Conservation (phyloP, 805 yeast genomes). For the Kodamaea sagamina region DNA sequence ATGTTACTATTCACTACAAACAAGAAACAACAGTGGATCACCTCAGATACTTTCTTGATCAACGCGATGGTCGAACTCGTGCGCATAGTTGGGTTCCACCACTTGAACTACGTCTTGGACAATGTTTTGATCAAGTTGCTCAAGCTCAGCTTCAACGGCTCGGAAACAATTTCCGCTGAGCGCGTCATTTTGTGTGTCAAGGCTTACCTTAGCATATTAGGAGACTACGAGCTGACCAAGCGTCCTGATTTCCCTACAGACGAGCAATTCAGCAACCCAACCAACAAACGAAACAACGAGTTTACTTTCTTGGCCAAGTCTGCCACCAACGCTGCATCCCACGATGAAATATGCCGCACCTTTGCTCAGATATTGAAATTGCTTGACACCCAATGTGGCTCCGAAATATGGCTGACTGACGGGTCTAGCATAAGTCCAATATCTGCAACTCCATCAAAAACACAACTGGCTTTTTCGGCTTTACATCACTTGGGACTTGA, state of each 20-base stretch:
- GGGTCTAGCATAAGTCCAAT: conserved; percentile 15
- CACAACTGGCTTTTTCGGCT: conserved; percentile 34
- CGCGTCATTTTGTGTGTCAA: conserved; percentile 66
- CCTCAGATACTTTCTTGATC: conserved; percentile 60
- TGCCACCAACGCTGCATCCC: conserved; percentile 52
- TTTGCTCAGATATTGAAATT: conserved; percentile 57
- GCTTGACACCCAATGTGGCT: conserved; percentile 57
- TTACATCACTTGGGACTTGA: conserved; percentile 42
- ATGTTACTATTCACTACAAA: conserved; percentile 51
- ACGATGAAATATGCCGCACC: conserved; percentile 68
- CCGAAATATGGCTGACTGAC: conserved; percentile 35
- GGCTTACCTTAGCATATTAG: conserved; percentile 69
- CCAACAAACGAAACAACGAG: conserved; percentile 22
- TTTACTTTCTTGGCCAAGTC: conserved; percentile 45
- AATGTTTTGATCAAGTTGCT: conserved; percentile 73
- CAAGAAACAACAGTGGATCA: conserved; percentile 76
- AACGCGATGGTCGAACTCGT: conserved; percentile 70
- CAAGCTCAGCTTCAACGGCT: conserved; percentile 58
- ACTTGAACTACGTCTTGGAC: conserved; percentile 77
- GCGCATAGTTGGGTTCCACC: conserved; percentile 77
- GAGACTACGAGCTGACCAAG: conserved; percentile 54
- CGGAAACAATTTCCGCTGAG: conserved; percentile 69
- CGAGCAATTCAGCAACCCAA: conserved; percentile 28
- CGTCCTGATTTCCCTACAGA: conserved; percentile 78
- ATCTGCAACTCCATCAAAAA: conserved; percentile 19